Base-by-base conservation (phyloP, 1,284 basidiomycete genomes). In the Mycosarcoma maydis region DNA sequence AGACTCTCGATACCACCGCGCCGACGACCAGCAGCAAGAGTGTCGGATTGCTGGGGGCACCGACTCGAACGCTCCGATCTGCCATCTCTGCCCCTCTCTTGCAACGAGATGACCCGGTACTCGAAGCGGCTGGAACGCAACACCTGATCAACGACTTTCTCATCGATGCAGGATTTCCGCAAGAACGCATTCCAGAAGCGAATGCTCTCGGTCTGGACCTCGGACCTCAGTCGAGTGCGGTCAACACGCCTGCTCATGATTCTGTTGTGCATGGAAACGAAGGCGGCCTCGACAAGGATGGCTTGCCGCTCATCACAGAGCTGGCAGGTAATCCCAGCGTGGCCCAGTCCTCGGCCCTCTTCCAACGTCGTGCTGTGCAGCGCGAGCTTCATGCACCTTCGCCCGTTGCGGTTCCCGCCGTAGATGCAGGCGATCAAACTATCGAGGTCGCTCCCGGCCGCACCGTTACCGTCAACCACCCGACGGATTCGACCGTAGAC, bases 341-440 rank as follows among this genome's bases (percentile, higher is more conserved):
- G 4, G 54, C 54, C 14, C 60, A 56, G 22, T 61, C 57, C 0
- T 71, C 68, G 6, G 72, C 72, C 1, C 55, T 76, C 3, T 74
- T 71, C 55, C 70, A 72, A 51, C 66, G 74, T 20, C 64, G 72
- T 27, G 68, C 72, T 29, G 52, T 51, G 4, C 64, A 67, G 58
- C 68, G 66, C 20, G 72, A 65, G 2, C 59, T 76, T 43, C 46
- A 57, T 1, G 53, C 54, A 7, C 74, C 74, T n/a, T 32, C 57
- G 4, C 74, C 74, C 10, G 69, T 76, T 22, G 52, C 51, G 2
- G 66, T 71, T 2, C 55, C 58, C 0, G 16, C 39, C 23, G 46
- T 23, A 5, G 60, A 56, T 5, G 47, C 33, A 10, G n/a, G 34
- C 11, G 54, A 56, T 16, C 59, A 47, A 29, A 53, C 45, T n/a